A percentile compares a stretch with the other conserved stretches of the same genome.
phyloP scores from a whole-genome alignment of 768 basidiomycete species.

The Cystofilobasidium bisporidii region DNA sequence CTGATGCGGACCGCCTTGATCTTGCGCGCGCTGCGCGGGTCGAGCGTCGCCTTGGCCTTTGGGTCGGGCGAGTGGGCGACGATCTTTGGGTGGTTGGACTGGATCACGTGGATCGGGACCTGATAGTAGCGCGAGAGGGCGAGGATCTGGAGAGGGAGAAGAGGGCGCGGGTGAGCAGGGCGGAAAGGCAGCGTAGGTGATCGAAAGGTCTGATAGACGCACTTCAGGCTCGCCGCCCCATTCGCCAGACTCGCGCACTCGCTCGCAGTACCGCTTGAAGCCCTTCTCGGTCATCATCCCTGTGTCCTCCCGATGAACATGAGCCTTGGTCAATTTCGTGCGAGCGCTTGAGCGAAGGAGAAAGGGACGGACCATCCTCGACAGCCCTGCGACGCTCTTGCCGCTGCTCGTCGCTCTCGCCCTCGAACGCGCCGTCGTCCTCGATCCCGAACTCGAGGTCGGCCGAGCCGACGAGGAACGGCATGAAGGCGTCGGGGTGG shows the following conservation, averaged over 20 bases:
- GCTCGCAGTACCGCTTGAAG: constrained; percentile 66
- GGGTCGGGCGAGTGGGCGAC: constrained; percentile 63
- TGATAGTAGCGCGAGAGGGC: constrained; percentile 75
- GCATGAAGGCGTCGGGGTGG: constrained; percentile 82
- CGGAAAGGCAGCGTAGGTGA: not conserved
- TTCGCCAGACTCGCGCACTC: constrained; percentile 66
- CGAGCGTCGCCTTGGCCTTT: constrained; percentile 36
- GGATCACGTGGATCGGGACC: constrained; percentile 82
- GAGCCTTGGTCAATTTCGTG: no score
- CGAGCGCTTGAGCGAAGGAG: no score
- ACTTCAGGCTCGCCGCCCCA: constrained; percentile 97
- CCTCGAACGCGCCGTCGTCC: constrained; percentile 53
- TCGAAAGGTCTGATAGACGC: no score
- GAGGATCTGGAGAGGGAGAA: constrained; percentile 48
- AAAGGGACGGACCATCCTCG: constrained; percentile 40
- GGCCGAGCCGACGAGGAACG: constrained; percentile 54
- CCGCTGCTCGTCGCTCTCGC: constrained; percentile 54
- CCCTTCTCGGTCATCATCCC: constrained; percentile 21
- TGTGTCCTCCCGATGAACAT: not conserved
- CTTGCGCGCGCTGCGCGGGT: constrained; percentile 37
- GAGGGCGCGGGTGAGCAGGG: not conserved
- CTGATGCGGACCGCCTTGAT: constrained; percentile 58
- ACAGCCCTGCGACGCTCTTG: constrained; percentile 53
- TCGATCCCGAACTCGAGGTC: constrained; percentile 11
- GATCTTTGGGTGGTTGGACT: constrained; percentile 66